Conservation (phyloP, 139 green algal genomes). For the Raphidocelis subcapitata region DNA sequence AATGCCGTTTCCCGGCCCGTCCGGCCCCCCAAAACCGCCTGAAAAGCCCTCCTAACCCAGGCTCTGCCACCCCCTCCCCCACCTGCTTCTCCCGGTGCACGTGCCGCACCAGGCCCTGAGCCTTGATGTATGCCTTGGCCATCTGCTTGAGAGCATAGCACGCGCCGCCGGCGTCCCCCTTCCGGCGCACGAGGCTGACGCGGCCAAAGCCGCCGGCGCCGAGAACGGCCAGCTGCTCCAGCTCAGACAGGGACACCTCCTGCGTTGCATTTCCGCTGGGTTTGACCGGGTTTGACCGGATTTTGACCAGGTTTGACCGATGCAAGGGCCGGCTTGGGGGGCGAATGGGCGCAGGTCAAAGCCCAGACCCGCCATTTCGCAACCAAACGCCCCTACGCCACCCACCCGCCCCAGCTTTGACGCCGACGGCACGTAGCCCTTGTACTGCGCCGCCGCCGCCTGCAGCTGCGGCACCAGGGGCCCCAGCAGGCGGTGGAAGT, state of each 20-base stretch:
- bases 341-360: too few species aligned
- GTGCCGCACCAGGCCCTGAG: slow-evolving; percentile 80
- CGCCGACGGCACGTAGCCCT: slow-evolving; percentile 3
- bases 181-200: slow-evolving; percentile 79
- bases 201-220: slow-evolving; percentile 86
- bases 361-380: too few species aligned
- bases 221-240: slow-evolving; percentile 70
- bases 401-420: slow-evolving; percentile 2
- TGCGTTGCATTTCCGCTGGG: background rate
- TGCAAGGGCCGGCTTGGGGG: too few species aligned
- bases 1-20: too few species aligned
- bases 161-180: slow-evolving; percentile 1
- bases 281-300: too few species aligned
- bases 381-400: too few species aligned
- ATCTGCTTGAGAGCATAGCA: slow-evolving; percentile 85
- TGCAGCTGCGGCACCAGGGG: slow-evolving; percentile 38
- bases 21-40: too few species aligned
- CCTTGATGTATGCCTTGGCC: slow-evolving; percentile 76
- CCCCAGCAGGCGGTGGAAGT: slow-evolving; percentile 40
- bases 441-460: slow-evolving; percentile 20
- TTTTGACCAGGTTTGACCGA: too few species aligned
- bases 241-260: slow-evolving; percentile 36
- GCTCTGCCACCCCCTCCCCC: background rate
- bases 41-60: too few species aligned
- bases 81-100: slow-evolving; percentile 79